Evolutionary conservation across 805 yeast species (phyloP).

Genomic region (Yarrowia sp.): DNA sequence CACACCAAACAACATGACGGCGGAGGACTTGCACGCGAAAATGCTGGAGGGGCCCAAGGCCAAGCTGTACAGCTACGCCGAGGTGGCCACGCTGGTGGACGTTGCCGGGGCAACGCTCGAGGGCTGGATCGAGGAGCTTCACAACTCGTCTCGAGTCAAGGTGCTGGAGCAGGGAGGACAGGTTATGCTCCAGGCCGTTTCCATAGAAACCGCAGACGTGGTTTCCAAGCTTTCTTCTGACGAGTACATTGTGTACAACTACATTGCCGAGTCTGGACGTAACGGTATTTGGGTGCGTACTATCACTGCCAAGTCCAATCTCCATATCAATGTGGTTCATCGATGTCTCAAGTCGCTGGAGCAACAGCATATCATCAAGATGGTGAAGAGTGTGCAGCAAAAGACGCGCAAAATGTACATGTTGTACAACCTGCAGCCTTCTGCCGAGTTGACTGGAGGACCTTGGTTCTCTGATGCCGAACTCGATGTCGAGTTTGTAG

Average conservation of each 20-base stretch:
- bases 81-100: background rate
- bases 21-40: background rate
- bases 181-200: conserved; percentile 8
- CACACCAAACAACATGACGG: background rate
- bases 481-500: conserved; percentile 89
- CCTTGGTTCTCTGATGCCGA: conserved; percentile 99
- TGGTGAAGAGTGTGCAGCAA: conserved; percentile 81
- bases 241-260: conserved; percentile 85
- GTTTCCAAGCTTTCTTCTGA: conserved; percentile 42
- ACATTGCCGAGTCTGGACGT: conserved; percentile 87
- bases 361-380: conserved; percentile 75
- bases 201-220: background rate
- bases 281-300: conserved; percentile 97
- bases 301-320: conserved; percentile 77
- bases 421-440: conserved; percentile 90
- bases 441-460: conserved; percentile 95
- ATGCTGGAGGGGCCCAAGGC: conserved; percentile 23
- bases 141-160: background rate
- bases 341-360: conserved; percentile 80
- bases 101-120: background rate
- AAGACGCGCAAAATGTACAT: conserved; percentile 95
- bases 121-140: conserved; percentile 16
- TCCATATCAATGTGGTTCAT: conserved; percentile 86
- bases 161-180: background rate
- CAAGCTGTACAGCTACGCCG: conserved; percentile 9